A percentile compares a stretch with the other conserved stretches of the same genome.
phyloP scores from a whole-genome alignment of 768 basidiomycete genomes.

The Boletellus ananas region DNA sequence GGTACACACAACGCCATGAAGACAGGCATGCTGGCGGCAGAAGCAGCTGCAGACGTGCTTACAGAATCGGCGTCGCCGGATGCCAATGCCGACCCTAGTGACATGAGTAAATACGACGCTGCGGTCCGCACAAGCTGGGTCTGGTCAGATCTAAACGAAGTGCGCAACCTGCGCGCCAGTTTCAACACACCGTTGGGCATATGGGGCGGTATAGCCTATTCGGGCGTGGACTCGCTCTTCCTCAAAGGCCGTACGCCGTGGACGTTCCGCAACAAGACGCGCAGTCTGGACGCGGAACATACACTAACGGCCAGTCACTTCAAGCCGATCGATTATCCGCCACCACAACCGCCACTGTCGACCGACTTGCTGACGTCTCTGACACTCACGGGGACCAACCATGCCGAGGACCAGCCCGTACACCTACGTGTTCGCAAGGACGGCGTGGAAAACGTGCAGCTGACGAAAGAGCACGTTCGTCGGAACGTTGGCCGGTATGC shows the following conservation, averaged over 20 bases:
- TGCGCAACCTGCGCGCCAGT: conserved; percentile 86
- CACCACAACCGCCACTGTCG: conserved; percentile 83
- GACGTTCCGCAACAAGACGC: conserved; percentile 74
- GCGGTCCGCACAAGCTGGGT: conserved; percentile 79
- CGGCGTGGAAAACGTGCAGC: conserved; percentile 38
- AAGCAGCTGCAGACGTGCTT: conserved; percentile 72
- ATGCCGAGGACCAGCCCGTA: conserved; percentile 92
- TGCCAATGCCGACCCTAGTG: conserved; percentile 30
- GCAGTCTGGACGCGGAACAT: conserved; percentile 58
- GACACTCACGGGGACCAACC: conserved; percentile 89
- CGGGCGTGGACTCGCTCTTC: conserved; percentile 82
- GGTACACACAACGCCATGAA: conserved; percentile 99
- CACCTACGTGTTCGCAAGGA: conserved; percentile 69
- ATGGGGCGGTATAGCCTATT: conserved; percentile 85
- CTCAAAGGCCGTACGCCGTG: conserved; percentile 85
- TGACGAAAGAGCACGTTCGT: conserved; percentile 63
- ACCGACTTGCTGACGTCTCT: conserved; percentile 93
- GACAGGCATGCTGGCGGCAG: conserved; percentile 95
- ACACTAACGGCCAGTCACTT: conserved; percentile 66
- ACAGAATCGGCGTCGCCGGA: conserved; percentile 18
- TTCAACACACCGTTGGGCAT: conserved; percentile 80
- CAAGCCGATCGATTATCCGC: conserved; percentile 80
- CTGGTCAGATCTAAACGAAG: conserved; percentile 79
- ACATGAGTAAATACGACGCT: conserved; percentile 72
- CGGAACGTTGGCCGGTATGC: conserved; percentile 78